A percentile compares a stretch with the other conserved stretches of the same genome.
phyloP scores from a whole-genome alignment of 768 basidiomycete genomes.

The Polyporus arcularius region DNA sequence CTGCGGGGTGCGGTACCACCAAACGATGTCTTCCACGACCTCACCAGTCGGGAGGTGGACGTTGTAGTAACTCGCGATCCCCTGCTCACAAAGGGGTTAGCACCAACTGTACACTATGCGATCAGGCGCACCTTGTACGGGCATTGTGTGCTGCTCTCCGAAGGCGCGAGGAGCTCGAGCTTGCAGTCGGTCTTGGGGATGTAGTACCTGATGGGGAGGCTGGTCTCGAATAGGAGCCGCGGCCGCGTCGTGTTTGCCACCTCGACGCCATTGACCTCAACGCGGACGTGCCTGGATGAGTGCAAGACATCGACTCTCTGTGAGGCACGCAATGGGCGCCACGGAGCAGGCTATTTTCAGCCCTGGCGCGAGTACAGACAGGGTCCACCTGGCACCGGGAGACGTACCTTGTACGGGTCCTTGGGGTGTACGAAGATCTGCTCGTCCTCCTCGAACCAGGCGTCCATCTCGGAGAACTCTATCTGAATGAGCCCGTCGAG shows the following conservation, averaged over 20 bases:
- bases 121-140: conserved; percentile 59
- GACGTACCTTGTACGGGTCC: conserved; percentile 65
- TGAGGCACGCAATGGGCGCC: background rate
- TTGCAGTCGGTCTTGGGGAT: conserved; percentile 59
- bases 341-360: background rate
- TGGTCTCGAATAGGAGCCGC: conserved; percentile 58
- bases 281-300: conserved; percentile 60
- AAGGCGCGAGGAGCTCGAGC: conserved; percentile 50
- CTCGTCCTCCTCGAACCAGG: conserved; percentile 74
- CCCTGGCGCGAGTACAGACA: background rate
- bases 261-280: conserved; percentile 63
- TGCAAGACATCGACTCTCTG: conserved; percentile 64
- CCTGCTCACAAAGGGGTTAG: conserved; percentile 38
- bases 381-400: background rate
- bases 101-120: background rate
- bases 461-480: conserved; percentile 51
- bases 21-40: conserved; percentile 50
- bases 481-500: conserved; percentile 52
- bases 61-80: conserved; percentile 59
- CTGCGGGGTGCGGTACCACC: conserved; percentile 62
- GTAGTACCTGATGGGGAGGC: conserved; percentile 57
- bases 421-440: conserved; percentile 60
- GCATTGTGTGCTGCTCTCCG: conserved; percentile 49
- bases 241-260: conserved; percentile 59
- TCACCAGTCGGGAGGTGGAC: conserved; percentile 48